Conservation (phyloP, 768 basidiomycete genomes). For the Collybia mongolica region DNA sequence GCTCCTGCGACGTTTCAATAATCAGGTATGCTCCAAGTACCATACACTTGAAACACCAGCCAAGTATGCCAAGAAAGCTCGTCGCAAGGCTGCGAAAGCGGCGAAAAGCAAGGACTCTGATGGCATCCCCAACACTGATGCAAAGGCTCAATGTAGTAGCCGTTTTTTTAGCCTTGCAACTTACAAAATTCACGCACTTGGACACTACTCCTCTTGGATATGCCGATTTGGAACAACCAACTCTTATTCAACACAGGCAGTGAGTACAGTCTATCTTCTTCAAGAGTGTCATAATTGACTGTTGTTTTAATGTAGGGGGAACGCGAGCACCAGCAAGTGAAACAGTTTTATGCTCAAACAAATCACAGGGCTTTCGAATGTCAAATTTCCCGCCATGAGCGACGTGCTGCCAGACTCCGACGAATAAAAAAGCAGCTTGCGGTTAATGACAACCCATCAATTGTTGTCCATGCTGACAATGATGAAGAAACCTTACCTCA, state of each 20-base stretch:
- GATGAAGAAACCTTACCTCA: too few relatives aligned
- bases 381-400: too few relatives aligned
- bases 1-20: constrained; percentile 6
- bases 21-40: constrained; percentile 6
- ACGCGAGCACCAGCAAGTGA: not conserved
- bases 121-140: not conserved
- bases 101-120: not conserved
- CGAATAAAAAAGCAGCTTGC: not conserved
- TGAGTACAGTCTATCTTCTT: constrained; percentile 15
- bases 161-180: constrained; percentile 14
- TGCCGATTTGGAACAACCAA: constrained; percentile 26
- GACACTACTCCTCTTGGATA: constrained; percentile 23
- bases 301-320: not conserved
- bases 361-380: not conserved
- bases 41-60: constrained; percentile 9
- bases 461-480: too few relatives aligned
- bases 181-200: constrained; percentile 29
- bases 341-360: not conserved
- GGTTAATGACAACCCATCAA: too few relatives aligned
- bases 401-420: not conserved
- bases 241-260: constrained; percentile 30
- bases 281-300: not conserved
- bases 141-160: not conserved
- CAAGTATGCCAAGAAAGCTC: constrained; percentile 4
- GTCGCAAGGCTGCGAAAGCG: constrained; percentile 1